Percentiles rank a stretch among this genome's conserved stretches.
phyloP scores from a whole-genome alignment of 306 rosid genomes.

The Gillenia trifoliata region DNA sequence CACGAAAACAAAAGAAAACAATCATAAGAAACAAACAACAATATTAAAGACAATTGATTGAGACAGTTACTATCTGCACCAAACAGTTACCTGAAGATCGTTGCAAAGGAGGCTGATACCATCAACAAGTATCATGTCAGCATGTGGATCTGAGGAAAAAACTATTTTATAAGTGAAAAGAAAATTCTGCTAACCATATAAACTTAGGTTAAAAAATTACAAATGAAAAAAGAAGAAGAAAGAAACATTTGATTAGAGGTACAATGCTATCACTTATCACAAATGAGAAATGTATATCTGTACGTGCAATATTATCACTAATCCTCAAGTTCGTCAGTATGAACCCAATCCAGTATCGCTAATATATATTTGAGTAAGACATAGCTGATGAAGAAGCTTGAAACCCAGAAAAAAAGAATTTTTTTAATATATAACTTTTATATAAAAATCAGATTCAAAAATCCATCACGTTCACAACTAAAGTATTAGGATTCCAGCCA shows the following conservation, averaged over 20 bases:
- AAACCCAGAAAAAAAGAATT: neutral
- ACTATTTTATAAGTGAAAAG: conserved; percentile 22
- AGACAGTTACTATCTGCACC: conserved; percentile 2
- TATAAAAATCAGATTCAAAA: neutral
- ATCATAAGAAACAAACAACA: conserved; percentile 1
- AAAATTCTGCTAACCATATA: conserved; percentile 2
- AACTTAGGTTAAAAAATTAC: neutral
- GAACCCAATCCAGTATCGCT: neutral
- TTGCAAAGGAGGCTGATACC: conserved; percentile 91
- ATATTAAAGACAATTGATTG: neutral
- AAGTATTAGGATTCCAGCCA: neutral
- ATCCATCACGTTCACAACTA: neutral
- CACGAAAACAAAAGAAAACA: neutral
- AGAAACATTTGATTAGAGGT: neutral
- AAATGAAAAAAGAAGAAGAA: neutral
- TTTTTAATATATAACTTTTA: neutral
- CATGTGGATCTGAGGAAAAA: conserved; percentile 56
- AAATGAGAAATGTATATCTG: neutral
- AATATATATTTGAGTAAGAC: neutral
- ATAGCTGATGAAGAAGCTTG: neutral
- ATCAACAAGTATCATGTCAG: conserved; percentile 86
- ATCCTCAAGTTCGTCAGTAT: neutral
- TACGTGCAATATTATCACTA: neutral
- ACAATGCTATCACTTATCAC: neutral
- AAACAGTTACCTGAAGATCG: conserved; percentile 71